Evolutionary conservation across 1,284 basidiomycete species (phyloP).

Genomic region (Ceratobasidium sp.): DNA sequence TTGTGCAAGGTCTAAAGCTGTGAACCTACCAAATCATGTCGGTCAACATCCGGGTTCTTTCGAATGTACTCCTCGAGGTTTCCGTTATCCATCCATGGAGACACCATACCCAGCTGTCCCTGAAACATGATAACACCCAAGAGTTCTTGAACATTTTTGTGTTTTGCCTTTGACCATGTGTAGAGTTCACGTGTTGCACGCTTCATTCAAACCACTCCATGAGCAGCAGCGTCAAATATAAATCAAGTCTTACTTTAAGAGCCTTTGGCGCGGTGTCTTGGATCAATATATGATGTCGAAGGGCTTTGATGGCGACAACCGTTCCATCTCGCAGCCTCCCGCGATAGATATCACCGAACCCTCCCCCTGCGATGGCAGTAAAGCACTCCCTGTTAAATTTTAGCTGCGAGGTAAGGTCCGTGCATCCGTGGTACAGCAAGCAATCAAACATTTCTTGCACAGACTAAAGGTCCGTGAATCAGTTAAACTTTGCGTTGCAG

Average conservation of each 20-base stretch:
- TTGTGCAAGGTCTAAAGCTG: neutral
- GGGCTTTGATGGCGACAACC: conserved; percentile 3
- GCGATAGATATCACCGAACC: conserved; percentile 18
- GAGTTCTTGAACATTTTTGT: conserved; percentile 9
- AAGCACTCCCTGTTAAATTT: neutral
- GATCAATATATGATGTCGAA: neutral
- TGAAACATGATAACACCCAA: conserved; percentile 29
- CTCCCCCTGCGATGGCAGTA: neutral
- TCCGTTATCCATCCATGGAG: conserved; percentile 25
- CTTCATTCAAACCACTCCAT: neutral
- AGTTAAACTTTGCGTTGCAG: no score
- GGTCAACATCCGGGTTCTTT: conserved; percentile 4
- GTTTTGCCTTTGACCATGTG: conserved; percentile 22
- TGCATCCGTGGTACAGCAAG: conserved; percentile 9
- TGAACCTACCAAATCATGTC: conserved; percentile 5
- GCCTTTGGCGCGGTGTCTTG: conserved; percentile 8
- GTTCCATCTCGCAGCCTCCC: conserved; percentile 13
- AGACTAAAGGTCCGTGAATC: neutral
- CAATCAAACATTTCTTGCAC: conserved; percentile 18
- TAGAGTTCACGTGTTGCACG: conserved; percentile 29
- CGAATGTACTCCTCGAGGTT: conserved; percentile 19
- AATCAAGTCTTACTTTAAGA: conserved; percentile 4
- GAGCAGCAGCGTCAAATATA: neutral
- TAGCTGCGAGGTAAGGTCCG: conserved; percentile 9
- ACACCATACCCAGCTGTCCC: conserved; percentile 23